A percentile compares a stretch with the other conserved stretches of the same genome.
These are phyloP conservation scores for Cryptosporidium bovis DNA, from an alignment of 169 alveolate genomes.

Conservation along the genomic window DNA sequence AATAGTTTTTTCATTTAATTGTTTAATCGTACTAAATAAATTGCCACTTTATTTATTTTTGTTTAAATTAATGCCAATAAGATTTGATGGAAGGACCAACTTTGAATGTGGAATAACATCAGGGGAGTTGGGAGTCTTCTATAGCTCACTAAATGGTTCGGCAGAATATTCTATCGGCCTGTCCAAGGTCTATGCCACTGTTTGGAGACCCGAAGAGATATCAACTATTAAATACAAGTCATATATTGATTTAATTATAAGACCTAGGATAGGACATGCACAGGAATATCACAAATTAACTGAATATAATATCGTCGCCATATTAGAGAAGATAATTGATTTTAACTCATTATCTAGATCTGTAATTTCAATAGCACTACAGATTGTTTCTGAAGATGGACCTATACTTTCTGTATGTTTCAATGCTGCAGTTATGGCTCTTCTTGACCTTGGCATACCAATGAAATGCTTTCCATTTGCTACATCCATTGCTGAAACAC, in stretches of 20 bases:
- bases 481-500: slow-evolving; percentile 58
- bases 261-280: slow-evolving; percentile 26
- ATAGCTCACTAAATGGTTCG: slow-evolving; percentile 48
- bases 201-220: slow-evolving; percentile 67
- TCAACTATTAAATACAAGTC: slow-evolving; percentile 25
- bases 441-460: slow-evolving; percentile 57
- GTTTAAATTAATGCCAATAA: slow-evolving; percentile 25
- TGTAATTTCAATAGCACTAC: slow-evolving; percentile 56
- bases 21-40: not conserved
- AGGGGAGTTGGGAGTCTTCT: slow-evolving; percentile 32
- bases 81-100: slow-evolving; percentile 64
- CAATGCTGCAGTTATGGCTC: slow-evolving; percentile 65
- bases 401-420: slow-evolving; percentile 51
- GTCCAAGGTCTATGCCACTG: slow-evolving; percentile 49
- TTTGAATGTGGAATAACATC: slow-evolving; percentile 48
- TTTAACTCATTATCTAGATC: slow-evolving; percentile 29
- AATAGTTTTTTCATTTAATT: too few relatives aligned
- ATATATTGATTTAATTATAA: slow-evolving; percentile 41
- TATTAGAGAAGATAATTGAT: slow-evolving; percentile 57
- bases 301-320: slow-evolving; percentile 12
- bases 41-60: not conserved
- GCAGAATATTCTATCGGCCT: slow-evolving; percentile 65
- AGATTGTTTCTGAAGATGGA: slow-evolving; percentile 61
- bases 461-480: slow-evolving; percentile 45
- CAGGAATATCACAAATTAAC: slow-evolving; percentile 35